Evolutionary conservation across 2,329 filamentous ascomycete genomes (phyloP), one percentile per base, ranked within the genome.

Genomic region (Helotiales sp.): DNA sequence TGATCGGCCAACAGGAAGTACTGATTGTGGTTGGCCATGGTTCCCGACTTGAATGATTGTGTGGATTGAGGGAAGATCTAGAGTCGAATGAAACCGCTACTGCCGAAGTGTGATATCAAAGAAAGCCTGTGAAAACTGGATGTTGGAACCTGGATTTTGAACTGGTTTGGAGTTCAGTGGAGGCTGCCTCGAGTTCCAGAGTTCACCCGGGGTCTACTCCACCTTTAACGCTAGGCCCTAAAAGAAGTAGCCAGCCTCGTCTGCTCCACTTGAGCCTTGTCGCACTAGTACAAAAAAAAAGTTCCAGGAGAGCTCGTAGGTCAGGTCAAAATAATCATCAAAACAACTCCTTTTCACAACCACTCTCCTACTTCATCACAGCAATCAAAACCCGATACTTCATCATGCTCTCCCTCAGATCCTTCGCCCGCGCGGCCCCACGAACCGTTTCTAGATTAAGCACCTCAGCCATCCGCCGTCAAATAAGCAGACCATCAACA

Each of bases 1-100:
- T 98, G 95, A 82, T 99, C 96, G 76, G 94, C 93, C 66, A 98
- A 88, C 63, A 98, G 90, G 78, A 94, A 93, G 73, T 98, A 90
- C 80, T 97, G 94, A 76, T 88, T 89, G 45, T 86, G 80, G 73
- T 85, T 89, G 70, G 84, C 81, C 85, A 87, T 87, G 76, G 68
- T 77, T 71, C 10, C n/a, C 50, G 32, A 37, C 11, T 11, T 60
- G 34, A n/a, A 3, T 28, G 11, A 28, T 24, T 37, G 52, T 57
- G 7, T 20, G 28, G 1, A 13, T 37, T 13, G 20, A 58, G 20
- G n/a, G 6, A 13, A 58, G n/a, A 26, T 13, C 24, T 22, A 17
- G 37, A 2, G 13, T 40, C 1, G 6, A 13, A 15, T 17, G n/a
- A n/a, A n/a, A n/a, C n/a, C n/a, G n/a, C 17, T 40, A 15, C 6